Conservation (phyloP, 2,329 filamentous ascomycete genomes). For the Phoma sp. region DNA sequence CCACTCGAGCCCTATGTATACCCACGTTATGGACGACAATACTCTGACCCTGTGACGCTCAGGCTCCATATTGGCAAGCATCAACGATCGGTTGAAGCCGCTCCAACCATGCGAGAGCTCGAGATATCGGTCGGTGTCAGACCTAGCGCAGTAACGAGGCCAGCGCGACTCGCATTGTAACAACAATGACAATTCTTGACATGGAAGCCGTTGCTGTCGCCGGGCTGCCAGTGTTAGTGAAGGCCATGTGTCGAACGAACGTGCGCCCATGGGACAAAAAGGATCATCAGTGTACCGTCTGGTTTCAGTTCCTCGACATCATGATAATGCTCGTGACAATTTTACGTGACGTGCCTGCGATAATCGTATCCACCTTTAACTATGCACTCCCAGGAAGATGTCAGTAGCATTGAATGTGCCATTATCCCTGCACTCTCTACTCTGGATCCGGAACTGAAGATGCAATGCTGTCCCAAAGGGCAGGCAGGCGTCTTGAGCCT, state of each 20-base stretch:
- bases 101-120: conserved; percentile 32
- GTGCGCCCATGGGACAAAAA: conserved; percentile 26
- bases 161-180: neutral
- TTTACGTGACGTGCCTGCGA: conserved; percentile 30
- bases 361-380: conserved; percentile 41
- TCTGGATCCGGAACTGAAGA: conserved; percentile 38
- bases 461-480: conserved; percentile 42
- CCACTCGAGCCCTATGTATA: neutral
- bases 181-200: conserved; percentile 17
- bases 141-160: neutral
- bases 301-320: conserved; percentile 28
- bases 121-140: conserved; percentile 12
- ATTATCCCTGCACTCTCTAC: conserved; percentile 35
- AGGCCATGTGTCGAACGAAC: neutral
- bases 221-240: neutral
- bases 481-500: neutral
- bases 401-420: neutral
- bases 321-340: conserved; percentile 44
- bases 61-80: conserved; percentile 21
- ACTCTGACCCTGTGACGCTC: conserved; percentile 33
- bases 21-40: conserved; percentile 34
- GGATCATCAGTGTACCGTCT: conserved; percentile 28
- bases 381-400: conserved; percentile 35
- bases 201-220: neutral
- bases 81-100: conserved; percentile 33